Percentiles rank a stretch among this genome's conserved stretches.
phyloP scores from a whole-genome alignment of 2,329 filamentous ascomycete genomes.

The Penicillium sp. region DNA sequence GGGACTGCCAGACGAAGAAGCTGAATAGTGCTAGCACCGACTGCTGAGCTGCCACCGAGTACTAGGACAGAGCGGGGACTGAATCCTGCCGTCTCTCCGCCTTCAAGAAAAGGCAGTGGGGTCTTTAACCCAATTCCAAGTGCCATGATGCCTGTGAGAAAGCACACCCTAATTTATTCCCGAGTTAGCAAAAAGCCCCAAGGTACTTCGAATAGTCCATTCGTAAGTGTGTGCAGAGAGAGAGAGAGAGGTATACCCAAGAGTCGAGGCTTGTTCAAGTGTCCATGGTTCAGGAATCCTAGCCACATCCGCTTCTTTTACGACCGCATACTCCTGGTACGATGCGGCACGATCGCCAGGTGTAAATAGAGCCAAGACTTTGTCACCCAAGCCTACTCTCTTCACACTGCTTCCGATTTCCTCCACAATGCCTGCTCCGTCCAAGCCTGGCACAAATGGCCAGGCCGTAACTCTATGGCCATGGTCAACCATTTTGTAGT shows the following conservation, averaged over 20 bases:
- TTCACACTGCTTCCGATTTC: slow-evolving; percentile 29
- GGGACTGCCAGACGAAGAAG: slow-evolving; percentile 34
- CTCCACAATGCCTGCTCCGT: slow-evolving; percentile 34
- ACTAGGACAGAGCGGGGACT: slow-evolving; percentile 30
- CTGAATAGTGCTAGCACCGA: slow-evolving; percentile 34
- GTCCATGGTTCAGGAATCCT: slow-evolving; percentile 3
- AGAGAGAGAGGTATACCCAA: slow-evolving; percentile 1
- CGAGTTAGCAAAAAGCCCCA: too few relatives aligned
- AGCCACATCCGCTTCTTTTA: slow-evolving; percentile 3
- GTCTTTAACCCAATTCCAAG: slow-evolving; percentile 6
- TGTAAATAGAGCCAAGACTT: slow-evolving; percentile 1
- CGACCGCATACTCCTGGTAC: slow-evolving; percentile 2
- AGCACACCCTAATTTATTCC: slow-evolving; percentile 1
- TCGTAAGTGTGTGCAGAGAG: too few relatives aligned
- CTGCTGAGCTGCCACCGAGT: slow-evolving; percentile 34
- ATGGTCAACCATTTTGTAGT: slow-evolving; percentile 31
- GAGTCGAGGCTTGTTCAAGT: slow-evolving; percentile 3
- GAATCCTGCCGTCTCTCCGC: slow-evolving; percentile 21
- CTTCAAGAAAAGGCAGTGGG: slow-evolving; percentile 12
- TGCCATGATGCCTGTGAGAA: slow-evolving; percentile 8
- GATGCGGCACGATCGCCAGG: slow-evolving; percentile 5
- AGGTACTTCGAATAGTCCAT: too few relatives aligned
- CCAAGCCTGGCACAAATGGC: slow-evolving; percentile 35
- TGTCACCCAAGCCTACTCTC: neutral
- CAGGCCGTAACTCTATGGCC: slow-evolving; percentile 27